phyloP scores from a whole-genome alignment of 768 basidiomycete genomes.

The Boletus rex-veris region DNA sequence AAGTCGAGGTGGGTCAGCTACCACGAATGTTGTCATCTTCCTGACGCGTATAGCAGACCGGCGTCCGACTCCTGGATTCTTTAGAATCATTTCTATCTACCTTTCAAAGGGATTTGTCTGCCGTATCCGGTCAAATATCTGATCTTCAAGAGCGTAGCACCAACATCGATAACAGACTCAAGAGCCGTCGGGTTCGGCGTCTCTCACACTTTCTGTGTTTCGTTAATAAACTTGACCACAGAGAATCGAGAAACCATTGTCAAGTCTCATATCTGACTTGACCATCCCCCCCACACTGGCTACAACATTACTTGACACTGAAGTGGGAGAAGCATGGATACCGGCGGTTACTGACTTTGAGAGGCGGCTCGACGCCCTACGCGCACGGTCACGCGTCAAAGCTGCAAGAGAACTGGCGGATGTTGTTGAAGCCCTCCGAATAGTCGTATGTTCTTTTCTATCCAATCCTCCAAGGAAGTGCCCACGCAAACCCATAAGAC shows the following conservation, averaged over 20 bases:
- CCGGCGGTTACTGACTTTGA: constrained; percentile 79
- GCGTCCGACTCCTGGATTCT: constrained; percentile 79
- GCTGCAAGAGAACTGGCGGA: constrained; percentile 81
- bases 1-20: constrained; percentile 64
- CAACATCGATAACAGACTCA: constrained; percentile 83
- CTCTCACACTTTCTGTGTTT: background rate
- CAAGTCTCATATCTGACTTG: constrained; percentile 74
- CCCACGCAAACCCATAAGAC: constrained; percentile 49
- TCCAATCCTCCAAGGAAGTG: background rate
- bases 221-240: constrained; percentile 31
- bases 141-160: constrained; percentile 89
- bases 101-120: constrained; percentile 91
- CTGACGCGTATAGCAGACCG: constrained; percentile 54
- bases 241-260: constrained; percentile 87
- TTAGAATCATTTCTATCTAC: constrained; percentile 90
- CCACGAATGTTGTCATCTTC: background rate
- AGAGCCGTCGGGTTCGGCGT: constrained; percentile 71
- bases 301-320: constrained; percentile 74
- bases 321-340: constrained; percentile 88
- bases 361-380: constrained; percentile 60
- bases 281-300: constrained; percentile 80
- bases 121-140: constrained; percentile 94
- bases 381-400: constrained; percentile 76
- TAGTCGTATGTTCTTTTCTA: constrained; percentile 59
- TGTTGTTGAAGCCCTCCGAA: constrained; percentile 81